These are phyloP conservation scores for Pseudogymnoascus destructans DNA, from an alignment of 2,329 filamentous ascomycete genomes.

Conservation along the genomic window DNA sequence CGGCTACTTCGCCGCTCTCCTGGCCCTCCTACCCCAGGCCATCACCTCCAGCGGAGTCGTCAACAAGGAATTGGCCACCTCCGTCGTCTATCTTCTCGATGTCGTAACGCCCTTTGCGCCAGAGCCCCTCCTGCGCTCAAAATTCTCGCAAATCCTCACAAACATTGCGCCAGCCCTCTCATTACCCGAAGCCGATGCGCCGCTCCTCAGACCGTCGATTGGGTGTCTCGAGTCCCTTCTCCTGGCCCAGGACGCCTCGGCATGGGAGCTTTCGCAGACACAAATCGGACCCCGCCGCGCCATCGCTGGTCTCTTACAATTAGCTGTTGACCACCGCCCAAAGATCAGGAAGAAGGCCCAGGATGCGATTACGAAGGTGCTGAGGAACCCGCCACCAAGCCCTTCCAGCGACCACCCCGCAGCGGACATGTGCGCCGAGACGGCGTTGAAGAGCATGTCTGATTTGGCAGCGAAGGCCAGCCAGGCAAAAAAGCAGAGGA, in stretches of 20 bases:
- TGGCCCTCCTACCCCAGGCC: conserved; percentile 74
- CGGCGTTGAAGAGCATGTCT: conserved; percentile 66
- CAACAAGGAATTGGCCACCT: conserved; percentile 71
- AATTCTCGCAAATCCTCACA: conserved; percentile 86
- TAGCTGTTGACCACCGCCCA: conserved; percentile 75
- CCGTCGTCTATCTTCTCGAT: conserved; percentile 92
- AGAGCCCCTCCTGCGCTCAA: conserved; percentile 74
- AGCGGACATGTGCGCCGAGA: conserved; percentile 91
- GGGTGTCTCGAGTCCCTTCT: conserved; percentile 89
- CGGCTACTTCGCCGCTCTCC: conserved; percentile 88
- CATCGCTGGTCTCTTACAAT: conserved; percentile 69
- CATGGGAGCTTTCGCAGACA: conserved; percentile 76
- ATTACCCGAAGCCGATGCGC: conserved; percentile 69
- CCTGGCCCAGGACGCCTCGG: conserved; percentile 70
- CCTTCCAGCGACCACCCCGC: conserved; percentile 90
- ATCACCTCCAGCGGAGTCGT: conserved; percentile 49
- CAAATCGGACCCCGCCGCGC: conserved; percentile 79
- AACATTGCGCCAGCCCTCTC: conserved; percentile 75
- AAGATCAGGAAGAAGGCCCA: conserved; percentile 92
- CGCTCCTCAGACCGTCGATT: conserved; percentile 74
- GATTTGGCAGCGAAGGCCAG: conserved; percentile 54
- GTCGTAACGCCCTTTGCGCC: conserved; percentile 76
- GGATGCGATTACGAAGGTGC: conserved; percentile 71
- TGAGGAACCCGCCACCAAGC: conserved; percentile 76
- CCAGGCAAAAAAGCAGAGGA: conserved; percentile 56